These are phyloP conservation scores for Aspergillus unguis DNA, from an alignment of 2,329 filamentous ascomycete genomes.

Conservation along the genomic window DNA sequence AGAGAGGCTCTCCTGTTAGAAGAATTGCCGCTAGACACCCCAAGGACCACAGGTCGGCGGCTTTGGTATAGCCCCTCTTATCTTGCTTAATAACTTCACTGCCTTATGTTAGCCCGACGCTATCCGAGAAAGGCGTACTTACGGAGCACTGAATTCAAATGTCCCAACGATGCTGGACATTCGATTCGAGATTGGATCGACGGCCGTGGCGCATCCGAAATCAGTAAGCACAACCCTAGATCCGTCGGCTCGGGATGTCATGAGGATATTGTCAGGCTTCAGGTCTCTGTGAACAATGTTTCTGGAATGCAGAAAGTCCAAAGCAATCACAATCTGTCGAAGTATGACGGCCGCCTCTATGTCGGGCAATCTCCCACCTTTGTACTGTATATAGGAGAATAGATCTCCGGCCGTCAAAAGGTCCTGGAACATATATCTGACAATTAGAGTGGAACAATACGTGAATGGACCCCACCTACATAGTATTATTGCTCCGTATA, in stretches of 20 bases:
- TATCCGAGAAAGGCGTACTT: conserved; percentile 29
- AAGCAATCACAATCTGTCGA: conserved; percentile 54
- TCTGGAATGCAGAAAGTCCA: conserved; percentile 56
- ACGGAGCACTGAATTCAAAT: conserved; percentile 58
- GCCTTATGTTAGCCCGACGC: neutral
- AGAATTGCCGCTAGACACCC: conserved; percentile 54
- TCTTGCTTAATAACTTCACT: conserved; percentile 26
- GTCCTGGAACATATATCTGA: conserved; percentile 60
- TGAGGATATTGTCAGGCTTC: conserved; percentile 62
- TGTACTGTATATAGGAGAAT: conserved; percentile 56
- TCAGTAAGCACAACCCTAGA: conserved; percentile 58
- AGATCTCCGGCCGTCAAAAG: conserved; percentile 59
- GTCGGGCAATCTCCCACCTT: conserved; percentile 46
- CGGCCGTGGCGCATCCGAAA: conserved; percentile 54
- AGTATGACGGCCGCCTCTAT: conserved; percentile 54
- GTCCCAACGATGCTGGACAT: conserved; percentile 58
- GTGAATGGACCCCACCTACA: conserved; percentile 36
- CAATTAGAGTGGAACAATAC: too few relatives aligned
- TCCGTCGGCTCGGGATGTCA: conserved; percentile 52
- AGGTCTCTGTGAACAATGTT: conserved; percentile 60
- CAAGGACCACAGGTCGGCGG: conserved; percentile 62
- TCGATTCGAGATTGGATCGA: conserved; percentile 32
- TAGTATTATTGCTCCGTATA: conserved; percentile 50
- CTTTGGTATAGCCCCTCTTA: conserved; percentile 52
- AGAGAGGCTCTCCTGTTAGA: conserved; percentile 50